A percentile compares a stretch with the other conserved stretches of the same genome.
Evolutionary conservation across 192 early-diverging fungal species (phyloP).

Genomic region (Coemansia pectinata): DNA sequence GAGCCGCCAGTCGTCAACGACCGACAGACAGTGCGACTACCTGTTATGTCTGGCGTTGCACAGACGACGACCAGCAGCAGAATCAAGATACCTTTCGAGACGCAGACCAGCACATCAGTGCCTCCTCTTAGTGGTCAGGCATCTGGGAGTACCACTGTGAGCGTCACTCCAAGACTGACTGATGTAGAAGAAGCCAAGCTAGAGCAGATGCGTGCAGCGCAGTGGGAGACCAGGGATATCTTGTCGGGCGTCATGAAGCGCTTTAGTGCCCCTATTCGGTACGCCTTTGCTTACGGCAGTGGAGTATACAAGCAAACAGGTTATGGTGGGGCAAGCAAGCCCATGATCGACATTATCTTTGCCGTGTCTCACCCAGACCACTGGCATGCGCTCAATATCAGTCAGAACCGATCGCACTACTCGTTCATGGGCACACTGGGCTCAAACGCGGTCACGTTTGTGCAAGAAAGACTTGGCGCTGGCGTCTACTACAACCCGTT

Average conservation of each 20-base stretch:
- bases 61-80: not conserved
- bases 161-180: constrained; percentile 16
- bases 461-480: constrained; percentile 87
- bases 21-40: constrained; percentile 33
- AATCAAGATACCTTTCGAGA: not conserved
- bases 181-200: constrained; percentile 28
- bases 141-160: constrained; percentile 10
- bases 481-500: constrained; percentile 96
- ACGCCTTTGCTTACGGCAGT: constrained; percentile 94
- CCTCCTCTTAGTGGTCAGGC: not conserved
- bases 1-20: not conserved
- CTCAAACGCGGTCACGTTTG: constrained; percentile 63
- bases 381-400: constrained; percentile 96
- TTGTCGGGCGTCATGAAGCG: constrained; percentile 27
- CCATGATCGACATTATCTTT: constrained; percentile 96
- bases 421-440: constrained; percentile 79
- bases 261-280: constrained; percentile 45
- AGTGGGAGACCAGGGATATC: constrained; percentile 19
- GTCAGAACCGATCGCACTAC: constrained; percentile 91
- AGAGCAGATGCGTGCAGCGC: constrained; percentile 28
- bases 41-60: not conserved
- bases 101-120: not conserved
- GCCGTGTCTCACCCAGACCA: constrained; percentile 93
- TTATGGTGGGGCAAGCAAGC: constrained; percentile 66
- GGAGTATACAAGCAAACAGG: constrained; percentile 91